Conservation (phyloP, 257 asterid species). For the Ilex aquifolium region DNA sequence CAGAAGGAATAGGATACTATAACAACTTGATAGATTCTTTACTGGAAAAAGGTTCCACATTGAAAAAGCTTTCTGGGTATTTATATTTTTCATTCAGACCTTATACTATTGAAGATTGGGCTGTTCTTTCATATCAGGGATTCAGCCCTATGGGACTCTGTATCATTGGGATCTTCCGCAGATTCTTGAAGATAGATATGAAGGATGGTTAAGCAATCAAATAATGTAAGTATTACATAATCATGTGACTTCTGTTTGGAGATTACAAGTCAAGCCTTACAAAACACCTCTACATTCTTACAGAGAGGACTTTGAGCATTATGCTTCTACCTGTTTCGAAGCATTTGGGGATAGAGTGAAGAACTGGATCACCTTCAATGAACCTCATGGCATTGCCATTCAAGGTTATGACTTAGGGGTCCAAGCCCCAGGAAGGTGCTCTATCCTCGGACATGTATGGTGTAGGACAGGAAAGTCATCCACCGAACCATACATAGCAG, state of each 20-base stretch:
- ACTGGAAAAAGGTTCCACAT: conserved; percentile 47
- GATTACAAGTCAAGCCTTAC: no score
- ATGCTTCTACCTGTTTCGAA: conserved; percentile 66
- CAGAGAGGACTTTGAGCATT: conserved; percentile 67
- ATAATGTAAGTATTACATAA: conserved; percentile 41
- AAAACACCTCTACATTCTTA: no score
- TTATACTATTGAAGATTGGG: neutral
- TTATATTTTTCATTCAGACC: neutral
- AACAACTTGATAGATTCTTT: conserved; percentile 67
- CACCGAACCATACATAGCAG: conserved; percentile 65
- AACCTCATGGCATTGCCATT: conserved; percentile 78
- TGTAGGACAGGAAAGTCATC: conserved; percentile 75
- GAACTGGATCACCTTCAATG: conserved; percentile 86
- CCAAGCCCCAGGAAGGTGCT: conserved; percentile 94
- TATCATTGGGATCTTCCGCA: conserved; percentile 96
- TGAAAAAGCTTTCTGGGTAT: neutral
- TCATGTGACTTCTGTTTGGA: no score
- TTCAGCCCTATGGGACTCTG: conserved; percentile 66
- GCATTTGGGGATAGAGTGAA: conserved; percentile 58
- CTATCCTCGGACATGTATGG: conserved; percentile 53
- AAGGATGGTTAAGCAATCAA: conserved; percentile 52
- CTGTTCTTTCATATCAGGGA: conserved; percentile 34
- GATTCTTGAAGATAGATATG: conserved; percentile 59
- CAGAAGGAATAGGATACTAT: conserved; percentile 68
- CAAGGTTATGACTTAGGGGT: conserved; percentile 69